phyloP scores from a whole-genome alignment of 495 filamentous ascomycete genomes.

The Penicillium paradoxum region DNA sequence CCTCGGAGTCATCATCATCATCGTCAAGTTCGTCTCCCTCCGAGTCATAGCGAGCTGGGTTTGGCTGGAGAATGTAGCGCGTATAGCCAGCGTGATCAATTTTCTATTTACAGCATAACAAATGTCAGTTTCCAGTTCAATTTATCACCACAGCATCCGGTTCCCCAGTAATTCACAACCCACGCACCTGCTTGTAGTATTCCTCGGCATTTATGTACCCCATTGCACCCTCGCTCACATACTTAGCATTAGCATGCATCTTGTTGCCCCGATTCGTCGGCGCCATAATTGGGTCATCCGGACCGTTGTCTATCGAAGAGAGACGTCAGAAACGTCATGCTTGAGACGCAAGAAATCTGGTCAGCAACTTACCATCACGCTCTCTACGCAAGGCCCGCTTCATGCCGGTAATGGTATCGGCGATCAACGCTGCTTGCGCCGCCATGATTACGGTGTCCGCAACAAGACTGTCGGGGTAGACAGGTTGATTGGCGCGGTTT shows the following conservation, averaged over 20 bases:
- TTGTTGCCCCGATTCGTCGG: slow-evolving; percentile 90
- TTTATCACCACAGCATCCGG: slow-evolving; percentile 6
- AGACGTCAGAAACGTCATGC: slow-evolving; percentile 8
- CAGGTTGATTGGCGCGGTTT: slow-evolving; percentile 15
- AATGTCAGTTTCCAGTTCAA: slow-evolving; percentile 8
- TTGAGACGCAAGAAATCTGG: neutral
- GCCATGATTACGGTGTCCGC: slow-evolving; percentile 52
- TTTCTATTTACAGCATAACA: slow-evolving; percentile 44
- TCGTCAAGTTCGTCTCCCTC: slow-evolving; percentile 76
- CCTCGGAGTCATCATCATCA: slow-evolving; percentile 74
- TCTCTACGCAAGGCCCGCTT: slow-evolving; percentile 64
- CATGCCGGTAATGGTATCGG: slow-evolving; percentile 71
- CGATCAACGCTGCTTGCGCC: slow-evolving; percentile 62
- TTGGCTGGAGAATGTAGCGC: slow-evolving; percentile 75
- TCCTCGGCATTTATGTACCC: slow-evolving; percentile 63
- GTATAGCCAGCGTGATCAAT: slow-evolving; percentile 81
- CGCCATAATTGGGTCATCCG: slow-evolving; percentile 74
- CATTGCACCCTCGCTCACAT: slow-evolving; percentile 71
- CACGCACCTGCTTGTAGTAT: slow-evolving; percentile 77
- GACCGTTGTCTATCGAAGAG: slow-evolving; percentile 65
- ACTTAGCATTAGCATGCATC: slow-evolving; percentile 74
- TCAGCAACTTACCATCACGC: slow-evolving; percentile 48
- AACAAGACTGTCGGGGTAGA: slow-evolving; percentile 14
- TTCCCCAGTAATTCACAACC: slow-evolving; percentile 1
- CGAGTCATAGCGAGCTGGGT: slow-evolving; percentile 70